Conservation (phyloP, 768 basidiomycete species). For the Leccinum uliginosum region DNA sequence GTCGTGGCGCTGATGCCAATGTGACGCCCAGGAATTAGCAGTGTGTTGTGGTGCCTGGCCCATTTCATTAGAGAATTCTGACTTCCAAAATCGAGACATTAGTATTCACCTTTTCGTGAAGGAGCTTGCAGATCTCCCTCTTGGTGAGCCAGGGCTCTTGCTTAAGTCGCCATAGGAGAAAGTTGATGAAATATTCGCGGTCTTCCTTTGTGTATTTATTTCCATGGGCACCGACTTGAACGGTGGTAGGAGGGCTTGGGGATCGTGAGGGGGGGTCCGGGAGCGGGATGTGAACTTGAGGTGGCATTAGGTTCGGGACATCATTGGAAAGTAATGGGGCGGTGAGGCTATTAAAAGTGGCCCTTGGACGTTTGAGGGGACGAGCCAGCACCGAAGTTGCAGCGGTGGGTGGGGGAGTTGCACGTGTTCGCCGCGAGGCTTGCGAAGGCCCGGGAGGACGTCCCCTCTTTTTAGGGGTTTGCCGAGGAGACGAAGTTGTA, state of each 20-base stretch:
- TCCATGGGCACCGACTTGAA: slow-evolving; percentile 45
- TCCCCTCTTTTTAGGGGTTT: slow-evolving; percentile 21
- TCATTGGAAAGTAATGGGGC: slow-evolving; percentile 33
- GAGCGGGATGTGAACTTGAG: slow-evolving; percentile 55
- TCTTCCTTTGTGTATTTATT: slow-evolving; percentile 67
- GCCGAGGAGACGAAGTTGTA: slow-evolving; percentile 18
- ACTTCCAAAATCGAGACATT: not conserved
- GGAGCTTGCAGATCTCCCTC: slow-evolving; percentile 47
- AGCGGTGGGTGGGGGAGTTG: slow-evolving; percentile 18
- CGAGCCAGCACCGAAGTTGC: slow-evolving; percentile 20
- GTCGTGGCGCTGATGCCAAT: slow-evolving; percentile 64
- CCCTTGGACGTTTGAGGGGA: slow-evolving; percentile 29
- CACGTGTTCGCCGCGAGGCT: slow-evolving; percentile 24
- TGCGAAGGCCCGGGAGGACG: slow-evolving; percentile 22
- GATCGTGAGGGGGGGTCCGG: slow-evolving; percentile 64
- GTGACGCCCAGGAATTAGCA: slow-evolving; percentile 58
- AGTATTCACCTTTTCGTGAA: slow-evolving; percentile 49
- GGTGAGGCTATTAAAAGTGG: slow-evolving; percentile 60
- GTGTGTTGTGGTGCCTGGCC: slow-evolving; percentile 64
- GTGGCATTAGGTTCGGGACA: slow-evolving; percentile 50
- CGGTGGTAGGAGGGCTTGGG: slow-evolving; percentile 58
- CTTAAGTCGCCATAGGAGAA: slow-evolving; percentile 58
- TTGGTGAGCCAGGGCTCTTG: slow-evolving; percentile 49
- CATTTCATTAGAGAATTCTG: slow-evolving; percentile 7
- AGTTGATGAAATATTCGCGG: slow-evolving; percentile 61